phyloP scores from a whole-genome alignment of 495 filamentous ascomycete species.

The Echria macrotheca region DNA sequence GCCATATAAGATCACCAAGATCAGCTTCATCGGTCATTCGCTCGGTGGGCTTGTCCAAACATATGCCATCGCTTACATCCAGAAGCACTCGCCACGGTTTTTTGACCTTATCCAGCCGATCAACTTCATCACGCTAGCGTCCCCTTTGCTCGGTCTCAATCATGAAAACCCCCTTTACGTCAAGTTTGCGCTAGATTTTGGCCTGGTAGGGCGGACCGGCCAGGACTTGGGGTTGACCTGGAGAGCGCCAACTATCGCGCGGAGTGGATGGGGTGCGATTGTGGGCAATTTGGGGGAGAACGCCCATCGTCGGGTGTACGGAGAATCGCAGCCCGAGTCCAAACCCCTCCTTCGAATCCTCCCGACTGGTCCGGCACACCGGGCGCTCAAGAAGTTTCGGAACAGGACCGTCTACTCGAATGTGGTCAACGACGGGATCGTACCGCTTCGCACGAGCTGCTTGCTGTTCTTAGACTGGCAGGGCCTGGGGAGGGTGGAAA shows the following conservation, averaged over 20 bases:
- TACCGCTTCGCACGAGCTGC: slow-evolving; percentile 89
- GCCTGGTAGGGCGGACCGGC: slow-evolving; percentile 87
- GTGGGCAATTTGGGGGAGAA: slow-evolving; percentile 69
- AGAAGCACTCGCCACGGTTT: slow-evolving; percentile 89
- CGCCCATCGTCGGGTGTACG: slow-evolving; percentile 57
- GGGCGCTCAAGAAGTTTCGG: slow-evolving; percentile 76
- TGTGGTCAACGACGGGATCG: slow-evolving; percentile 97
- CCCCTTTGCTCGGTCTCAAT: slow-evolving; percentile 86
- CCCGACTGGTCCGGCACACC: slow-evolving; percentile 88
- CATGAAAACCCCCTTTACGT: slow-evolving; percentile 98
- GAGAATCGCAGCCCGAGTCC: slow-evolving; percentile 64
- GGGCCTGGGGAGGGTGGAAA: slow-evolving; percentile 86
- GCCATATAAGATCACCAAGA: slow-evolving; percentile 83
- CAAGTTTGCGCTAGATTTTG: slow-evolving; percentile 93
- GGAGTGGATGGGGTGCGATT: slow-evolving; percentile 83
- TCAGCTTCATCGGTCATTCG: slow-evolving; percentile 93
- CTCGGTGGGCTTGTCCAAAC: slow-evolving; percentile 88
- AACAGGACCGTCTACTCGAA: slow-evolving; percentile 95
- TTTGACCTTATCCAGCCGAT: slow-evolving; percentile 82
- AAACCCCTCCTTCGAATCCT: slow-evolving; percentile 89
- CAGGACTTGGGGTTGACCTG: slow-evolving; percentile 93
- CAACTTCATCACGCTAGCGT: slow-evolving; percentile 89
- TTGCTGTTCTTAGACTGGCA: slow-evolving; percentile 97
- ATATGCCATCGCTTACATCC: slow-evolving; percentile 95
- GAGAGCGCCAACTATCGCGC: slow-evolving; percentile 76